Evolutionary conservation across 2,329 filamentous ascomycete species (phyloP).

Genomic region (Neospermospora avenae): DNA sequence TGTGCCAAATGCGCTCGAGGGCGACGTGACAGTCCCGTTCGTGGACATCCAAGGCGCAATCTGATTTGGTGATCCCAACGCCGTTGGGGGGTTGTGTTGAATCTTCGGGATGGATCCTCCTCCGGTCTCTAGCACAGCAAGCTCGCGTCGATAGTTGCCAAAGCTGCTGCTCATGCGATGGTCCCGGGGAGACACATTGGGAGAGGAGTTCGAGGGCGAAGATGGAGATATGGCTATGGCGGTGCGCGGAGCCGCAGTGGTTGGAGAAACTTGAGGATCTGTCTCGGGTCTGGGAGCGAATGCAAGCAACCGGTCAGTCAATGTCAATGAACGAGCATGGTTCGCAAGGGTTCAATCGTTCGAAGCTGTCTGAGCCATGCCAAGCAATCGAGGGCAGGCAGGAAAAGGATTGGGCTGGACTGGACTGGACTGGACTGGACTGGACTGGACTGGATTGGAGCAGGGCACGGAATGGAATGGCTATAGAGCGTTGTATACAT

Average conservation of each 20-base stretch:
- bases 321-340: conserved; percentile 27
- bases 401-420: too few relatives aligned
- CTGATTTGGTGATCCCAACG: conserved; percentile 43
- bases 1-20: conserved; percentile 40
- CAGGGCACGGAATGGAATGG: too few relatives aligned
- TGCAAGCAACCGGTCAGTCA: conserved; percentile 36
- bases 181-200: conserved; percentile 36
- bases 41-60: conserved; percentile 56
- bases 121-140: conserved; percentile 63
- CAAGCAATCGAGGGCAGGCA: background rate
- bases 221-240: conserved; percentile 25
- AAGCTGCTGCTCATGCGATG: conserved; percentile 53
- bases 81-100: conserved; percentile 55
- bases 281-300: conserved; percentile 33
- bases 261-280: conserved; percentile 35
- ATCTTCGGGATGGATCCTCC: conserved; percentile 56
- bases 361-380: conserved; percentile 15
- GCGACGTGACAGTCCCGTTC: conserved; percentile 31
- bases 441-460: background rate
- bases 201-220: conserved; percentile 28
- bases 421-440: too few relatives aligned
- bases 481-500: too few relatives aligned
- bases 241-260: conserved; percentile 28
- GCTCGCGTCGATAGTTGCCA: conserved; percentile 68
- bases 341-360: conserved; percentile 21